Conservation (phyloP, 148 eudicot genomes). For the Drosera capensis region DNA sequence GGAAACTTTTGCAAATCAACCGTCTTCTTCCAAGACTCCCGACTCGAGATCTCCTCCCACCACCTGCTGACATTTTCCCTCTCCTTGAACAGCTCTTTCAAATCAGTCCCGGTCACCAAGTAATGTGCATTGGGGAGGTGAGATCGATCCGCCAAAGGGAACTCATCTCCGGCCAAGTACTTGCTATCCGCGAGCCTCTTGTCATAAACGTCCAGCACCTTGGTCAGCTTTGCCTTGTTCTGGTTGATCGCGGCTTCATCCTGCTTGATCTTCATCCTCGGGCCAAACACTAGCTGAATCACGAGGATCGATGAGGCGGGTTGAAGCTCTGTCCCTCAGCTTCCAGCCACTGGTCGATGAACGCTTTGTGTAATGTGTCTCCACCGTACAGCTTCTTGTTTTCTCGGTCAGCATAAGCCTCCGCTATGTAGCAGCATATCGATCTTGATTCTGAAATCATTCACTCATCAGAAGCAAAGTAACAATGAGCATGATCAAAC, state of each 20-base stretch:
- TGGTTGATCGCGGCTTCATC: conserved; percentile 49
- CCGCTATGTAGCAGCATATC: conserved; percentile 65
- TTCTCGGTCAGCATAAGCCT: conserved; percentile 44
- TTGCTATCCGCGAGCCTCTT: conserved; percentile 52
- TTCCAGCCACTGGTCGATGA: conserved; percentile 85
- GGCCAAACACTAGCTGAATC: conserved; percentile 72
- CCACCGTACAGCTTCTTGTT: conserved; percentile 49
- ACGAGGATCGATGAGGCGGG: conserved; percentile 41
- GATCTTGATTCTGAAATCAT: conserved; percentile 56
- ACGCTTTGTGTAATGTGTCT: conserved; percentile 63
- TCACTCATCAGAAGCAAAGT: background rate
- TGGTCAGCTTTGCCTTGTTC: conserved; percentile 48
- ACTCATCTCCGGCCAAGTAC: conserved; percentile 66
- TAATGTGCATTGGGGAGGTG: conserved; percentile 65
- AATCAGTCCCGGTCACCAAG: conserved; percentile 38
- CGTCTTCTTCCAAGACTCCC: conserved; percentile 71
- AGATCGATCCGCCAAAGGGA: conserved; percentile 68
- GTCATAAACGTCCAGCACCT: conserved; percentile 73
- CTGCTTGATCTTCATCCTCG: conserved; percentile 63
- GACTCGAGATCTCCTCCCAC: conserved; percentile 68
- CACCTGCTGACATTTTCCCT: conserved; percentile 76
- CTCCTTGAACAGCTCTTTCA: conserved; percentile 41
- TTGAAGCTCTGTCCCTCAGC: conserved; percentile 68
- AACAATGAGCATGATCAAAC: background rate
- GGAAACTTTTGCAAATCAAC: conserved; percentile 51